Percentiles rank a stretch among this genome's conserved stretches.
These are phyloP conservation scores for Capronia americana DNA, from an alignment of 2,329 filamentous ascomycete species.

Conservation along the genomic window DNA sequence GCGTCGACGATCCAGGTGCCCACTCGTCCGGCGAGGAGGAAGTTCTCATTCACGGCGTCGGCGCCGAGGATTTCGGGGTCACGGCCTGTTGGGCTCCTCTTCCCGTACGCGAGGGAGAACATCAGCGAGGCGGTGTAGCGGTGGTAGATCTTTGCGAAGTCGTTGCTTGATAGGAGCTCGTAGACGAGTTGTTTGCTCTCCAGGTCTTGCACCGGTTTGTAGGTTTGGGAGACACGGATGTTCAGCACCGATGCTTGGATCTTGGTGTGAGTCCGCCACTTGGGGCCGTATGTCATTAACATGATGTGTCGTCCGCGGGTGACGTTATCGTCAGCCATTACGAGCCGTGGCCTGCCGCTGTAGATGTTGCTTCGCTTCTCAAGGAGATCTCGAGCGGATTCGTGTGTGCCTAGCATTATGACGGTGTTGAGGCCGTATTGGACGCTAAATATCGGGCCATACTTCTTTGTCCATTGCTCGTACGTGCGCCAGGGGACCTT, in stretches of 20 bases:
- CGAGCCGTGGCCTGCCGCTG: slow-evolving; percentile 44
- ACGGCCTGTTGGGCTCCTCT: slow-evolving; percentile 50
- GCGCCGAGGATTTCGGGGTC: slow-evolving; percentile 56
- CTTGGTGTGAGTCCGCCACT: slow-evolving; percentile 53
- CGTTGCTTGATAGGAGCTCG: slow-evolving; percentile 49
- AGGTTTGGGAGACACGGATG: slow-evolving; percentile 51
- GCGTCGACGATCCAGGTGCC: slow-evolving; percentile 56
- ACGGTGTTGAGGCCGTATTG: slow-evolving; percentile 44
- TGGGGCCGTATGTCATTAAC: slow-evolving; percentile 57
- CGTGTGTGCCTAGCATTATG: slow-evolving; percentile 45
- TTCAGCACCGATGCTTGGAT: slow-evolving; percentile 55
- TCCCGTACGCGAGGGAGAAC: slow-evolving; percentile 59
- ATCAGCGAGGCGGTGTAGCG: slow-evolving; percentile 57
- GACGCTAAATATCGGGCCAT: slow-evolving; percentile 48
- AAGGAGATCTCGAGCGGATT: slow-evolving; percentile 47
- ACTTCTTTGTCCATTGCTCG: slow-evolving; percentile 44
- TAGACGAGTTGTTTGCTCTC: slow-evolving; percentile 54
- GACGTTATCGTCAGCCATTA: slow-evolving; percentile 40
- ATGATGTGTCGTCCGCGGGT: slow-evolving; percentile 49
- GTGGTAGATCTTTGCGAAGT: slow-evolving; percentile 56
- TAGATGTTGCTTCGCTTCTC: slow-evolving; percentile 49
- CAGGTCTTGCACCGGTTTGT: slow-evolving; percentile 57
- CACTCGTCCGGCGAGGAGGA: slow-evolving; percentile 58
- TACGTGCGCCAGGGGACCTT: slow-evolving; percentile 41
- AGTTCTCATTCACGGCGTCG: slow-evolving; percentile 54